phyloP scores from a whole-genome alignment of 2,329 filamentous ascomycete genomes.

The Trichoderma atroviride region DNA sequence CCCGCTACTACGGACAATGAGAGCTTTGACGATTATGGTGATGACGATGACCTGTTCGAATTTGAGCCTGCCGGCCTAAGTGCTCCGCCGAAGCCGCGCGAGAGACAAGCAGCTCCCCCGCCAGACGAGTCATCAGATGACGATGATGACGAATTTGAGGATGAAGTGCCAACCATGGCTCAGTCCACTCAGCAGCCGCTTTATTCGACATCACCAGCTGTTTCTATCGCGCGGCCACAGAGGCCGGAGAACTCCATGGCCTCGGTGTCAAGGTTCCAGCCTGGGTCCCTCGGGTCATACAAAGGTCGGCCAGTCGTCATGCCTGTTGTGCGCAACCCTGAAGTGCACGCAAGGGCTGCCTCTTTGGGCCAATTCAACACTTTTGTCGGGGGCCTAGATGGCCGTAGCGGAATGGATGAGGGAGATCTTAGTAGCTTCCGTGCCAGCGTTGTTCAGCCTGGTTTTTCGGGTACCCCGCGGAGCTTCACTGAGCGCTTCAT shows the following conservation, averaged over 20 bases:
- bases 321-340: slow-evolving; percentile 53
- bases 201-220: slow-evolving; percentile 50
- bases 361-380: slow-evolving; percentile 52
- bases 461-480: slow-evolving; percentile 48
- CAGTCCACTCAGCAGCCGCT: slow-evolving; percentile 29
- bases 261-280: slow-evolving; percentile 40
- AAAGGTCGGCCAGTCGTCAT: slow-evolving; percentile 57
- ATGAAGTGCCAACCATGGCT: background rate
- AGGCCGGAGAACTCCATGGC: slow-evolving; percentile 38
- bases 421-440: slow-evolving; percentile 49
- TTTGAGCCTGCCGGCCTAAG: slow-evolving; percentile 47
- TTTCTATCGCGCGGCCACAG: slow-evolving; percentile 43
- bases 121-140: slow-evolving; percentile 41
- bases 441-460: slow-evolving; percentile 44
- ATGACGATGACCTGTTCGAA: slow-evolving; percentile 49
- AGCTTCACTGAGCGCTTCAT: slow-evolving; percentile 54
- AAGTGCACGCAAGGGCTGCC: slow-evolving; percentile 52
- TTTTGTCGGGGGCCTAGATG: slow-evolving; percentile 58
- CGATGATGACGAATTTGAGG: slow-evolving; percentile 33
- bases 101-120: slow-evolving; percentile 34
- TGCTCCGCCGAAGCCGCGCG: slow-evolving; percentile 35
- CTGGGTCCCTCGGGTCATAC: slow-evolving; percentile 56
- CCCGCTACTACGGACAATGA: background rate
- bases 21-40: slow-evolving; percentile 24
- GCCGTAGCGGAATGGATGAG: slow-evolving; percentile 53